phyloP scores from a whole-genome alignment of 352 stramenopile genomes.

The Phytophthora rubi region DNA sequence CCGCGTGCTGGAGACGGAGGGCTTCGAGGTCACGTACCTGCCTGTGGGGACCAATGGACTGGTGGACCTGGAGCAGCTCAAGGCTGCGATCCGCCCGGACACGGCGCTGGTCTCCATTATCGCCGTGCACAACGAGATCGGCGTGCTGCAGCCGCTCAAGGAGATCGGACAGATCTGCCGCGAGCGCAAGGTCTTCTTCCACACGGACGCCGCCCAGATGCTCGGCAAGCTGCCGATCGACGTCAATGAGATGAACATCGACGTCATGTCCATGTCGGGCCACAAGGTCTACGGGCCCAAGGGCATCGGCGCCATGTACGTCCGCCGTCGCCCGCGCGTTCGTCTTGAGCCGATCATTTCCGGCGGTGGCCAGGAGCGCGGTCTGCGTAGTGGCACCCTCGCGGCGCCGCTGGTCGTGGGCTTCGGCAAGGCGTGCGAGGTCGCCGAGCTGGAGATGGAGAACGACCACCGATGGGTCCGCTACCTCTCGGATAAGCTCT shows the following conservation, averaged over 20 bases:
- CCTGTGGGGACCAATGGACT: constrained; percentile 93
- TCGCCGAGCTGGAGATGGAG: constrained; percentile 95
- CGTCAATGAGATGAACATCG: constrained; percentile 98
- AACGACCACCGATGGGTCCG: constrained; percentile 95
- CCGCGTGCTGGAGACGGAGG: constrained; percentile 95
- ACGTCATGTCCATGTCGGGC: constrained; percentile 98
- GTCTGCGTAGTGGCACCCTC: constrained; percentile 93
- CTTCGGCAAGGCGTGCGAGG: constrained; percentile 92
- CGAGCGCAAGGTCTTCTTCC: constrained; percentile 97
- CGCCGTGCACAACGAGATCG: constrained; percentile 99
- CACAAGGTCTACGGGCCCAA: constrained; percentile 99
- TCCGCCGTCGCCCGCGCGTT: constrained; percentile 95
- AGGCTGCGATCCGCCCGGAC: constrained; percentile 93
- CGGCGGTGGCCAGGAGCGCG: constrained; percentile 98
- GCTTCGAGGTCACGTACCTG: constrained; percentile 99
- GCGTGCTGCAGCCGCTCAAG: constrained; percentile 97
- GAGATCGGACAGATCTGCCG: constrained; percentile 96
- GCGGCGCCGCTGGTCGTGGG: constrained; percentile 82
- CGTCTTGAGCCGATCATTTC: constrained; percentile 98
- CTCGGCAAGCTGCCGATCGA: constrained; percentile 97
- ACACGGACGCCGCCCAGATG: constrained; percentile 99
- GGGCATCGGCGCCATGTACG: constrained; percentile 98
- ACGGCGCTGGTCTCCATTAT: constrained; percentile 99
- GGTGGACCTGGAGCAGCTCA: constrained; percentile 95
- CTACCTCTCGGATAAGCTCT: constrained; percentile 95